These are phyloP conservation scores for Ceratocystis colombiana DNA, from an alignment of 2,329 filamentous ascomycete genomes.

Conservation along the genomic window DNA sequence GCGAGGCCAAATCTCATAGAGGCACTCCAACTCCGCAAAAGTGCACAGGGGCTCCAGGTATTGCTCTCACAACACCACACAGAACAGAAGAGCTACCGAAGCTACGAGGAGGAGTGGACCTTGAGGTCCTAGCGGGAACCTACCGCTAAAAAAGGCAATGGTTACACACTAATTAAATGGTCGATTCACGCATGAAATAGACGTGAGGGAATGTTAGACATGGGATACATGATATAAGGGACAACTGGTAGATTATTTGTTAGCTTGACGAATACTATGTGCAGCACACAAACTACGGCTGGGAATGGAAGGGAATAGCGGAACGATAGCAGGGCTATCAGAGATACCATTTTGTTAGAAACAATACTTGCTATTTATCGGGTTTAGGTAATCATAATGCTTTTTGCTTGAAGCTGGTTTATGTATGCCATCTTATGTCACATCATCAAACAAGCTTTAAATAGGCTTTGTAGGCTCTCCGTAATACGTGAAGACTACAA, in stretches of 20 bases:
- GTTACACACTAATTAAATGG: not conserved
- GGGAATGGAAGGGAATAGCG: not conserved
- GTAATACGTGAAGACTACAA: too few relatives aligned
- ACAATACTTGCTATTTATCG: not conserved
- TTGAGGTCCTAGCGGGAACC: constrained; percentile 17
- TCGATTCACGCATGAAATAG: not conserved
- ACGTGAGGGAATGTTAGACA: not conserved
- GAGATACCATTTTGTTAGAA: constrained; percentile 1
- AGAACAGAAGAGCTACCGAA: not conserved
- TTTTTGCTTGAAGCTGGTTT: not conserved
- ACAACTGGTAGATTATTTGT: too few relatives aligned
- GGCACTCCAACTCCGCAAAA: not conserved
- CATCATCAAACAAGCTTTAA: too few relatives aligned
- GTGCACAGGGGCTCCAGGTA: not conserved
- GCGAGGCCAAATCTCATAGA: not conserved
- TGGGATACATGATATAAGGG: not conserved
- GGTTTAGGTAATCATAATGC: not conserved
- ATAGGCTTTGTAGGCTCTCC: too few relatives aligned
- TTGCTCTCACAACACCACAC: constrained; percentile 2
- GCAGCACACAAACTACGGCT: not conserved
- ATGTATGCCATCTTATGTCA: not conserved
- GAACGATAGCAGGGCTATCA: not conserved
- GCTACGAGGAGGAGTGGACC: constrained; percentile 18
- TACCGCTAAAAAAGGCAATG: constrained; percentile 15
- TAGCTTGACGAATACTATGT: not conserved